Base-by-base conservation (phyloP, 2,329 filamentous ascomycete genomes). In the Pseudopithomyces chartarum region DNA sequence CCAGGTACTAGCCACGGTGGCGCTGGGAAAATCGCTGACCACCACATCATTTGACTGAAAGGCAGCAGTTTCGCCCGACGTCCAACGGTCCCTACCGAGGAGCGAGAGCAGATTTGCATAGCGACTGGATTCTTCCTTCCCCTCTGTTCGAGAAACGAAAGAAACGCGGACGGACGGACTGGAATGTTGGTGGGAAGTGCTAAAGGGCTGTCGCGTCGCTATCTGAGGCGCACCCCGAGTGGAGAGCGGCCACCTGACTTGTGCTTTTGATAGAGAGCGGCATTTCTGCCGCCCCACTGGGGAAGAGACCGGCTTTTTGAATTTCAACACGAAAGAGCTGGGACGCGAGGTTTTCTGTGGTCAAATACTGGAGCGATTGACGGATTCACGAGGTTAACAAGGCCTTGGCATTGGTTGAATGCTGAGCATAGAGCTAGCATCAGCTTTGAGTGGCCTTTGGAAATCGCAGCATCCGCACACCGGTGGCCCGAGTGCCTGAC, bases 161-260 rank as follows among this genome's bases (percentile, higher is more conserved):
- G n/a, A n/a, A n/a, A n/a, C n/a, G n/a, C n/a, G n/a, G n/a, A n/a
- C 19, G 40, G 22, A 46, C 54, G 49, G 52, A 45, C 32, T 54
- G 54, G 60, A 45, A 54, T 55, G 58, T 62, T 63, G 53, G 59
- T 57, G 51, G 54, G 49, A 46, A 50, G 45, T 48, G 57, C 56
- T 22, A 49, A 26, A 34, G 36, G 51, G 42, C 56, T 55, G 43
- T 53, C 57, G 50, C 40, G 59, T 57, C 64, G 60, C 53, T 59
- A 61, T 54, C 60, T 56, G 48, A 61, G 58, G 56, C 60, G 59
- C 55, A 54, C 62, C 47, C 63, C 67, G 64, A 65, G 55, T 62
- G 62, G 63, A 60, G 56, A 60, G 40, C 56, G 60, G 38, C 63
- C 61, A 23, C 62, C 65, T 40, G 63, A 66, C 56, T 57, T 65